Conservation (phyloP, 2,329 filamentous ascomycete genomes). For the Sporothrix brasiliensis region DNA sequence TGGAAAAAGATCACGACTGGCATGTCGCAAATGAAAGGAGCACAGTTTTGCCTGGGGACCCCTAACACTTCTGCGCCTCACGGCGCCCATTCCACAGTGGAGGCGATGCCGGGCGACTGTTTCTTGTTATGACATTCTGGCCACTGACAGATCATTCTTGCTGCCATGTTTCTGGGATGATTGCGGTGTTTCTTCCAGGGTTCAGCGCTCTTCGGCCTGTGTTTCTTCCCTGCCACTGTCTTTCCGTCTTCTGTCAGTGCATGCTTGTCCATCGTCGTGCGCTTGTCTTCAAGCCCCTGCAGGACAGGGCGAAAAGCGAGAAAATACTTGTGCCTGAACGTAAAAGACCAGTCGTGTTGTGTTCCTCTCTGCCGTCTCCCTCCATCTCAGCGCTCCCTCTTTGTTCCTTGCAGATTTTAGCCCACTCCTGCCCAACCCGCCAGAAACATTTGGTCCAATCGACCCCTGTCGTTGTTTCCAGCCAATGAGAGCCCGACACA, state of each 20-base stretch:
- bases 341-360: background rate
- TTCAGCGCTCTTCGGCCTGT: constrained; percentile 18
- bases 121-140: constrained; percentile 15
- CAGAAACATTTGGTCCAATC: constrained; percentile 10
- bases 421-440: constrained; percentile 3
- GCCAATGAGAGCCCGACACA: constrained; percentile 27
- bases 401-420: constrained; percentile 28
- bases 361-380: background rate
- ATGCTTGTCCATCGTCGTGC: constrained; percentile 10
- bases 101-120: constrained; percentile 13
- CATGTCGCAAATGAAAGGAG: constrained; percentile 28
- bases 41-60: background rate
- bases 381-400: background rate
- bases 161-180: background rate
- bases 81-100: constrained; percentile 22
- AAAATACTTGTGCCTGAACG: constrained; percentile 4
- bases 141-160: background rate
- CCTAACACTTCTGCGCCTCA: constrained; percentile 15
- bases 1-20: constrained; percentile 8
- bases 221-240: constrained; percentile 8
- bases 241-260: constrained; percentile 13
- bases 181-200: background rate
- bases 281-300: constrained; percentile 7
- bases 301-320: background rate
- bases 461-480: constrained; percentile 1